Percentiles rank a stretch among this genome's conserved stretches.
phyloP scores from a whole-genome alignment of 2,329 filamentous ascomycete species.

The Cadophora gregata region DNA sequence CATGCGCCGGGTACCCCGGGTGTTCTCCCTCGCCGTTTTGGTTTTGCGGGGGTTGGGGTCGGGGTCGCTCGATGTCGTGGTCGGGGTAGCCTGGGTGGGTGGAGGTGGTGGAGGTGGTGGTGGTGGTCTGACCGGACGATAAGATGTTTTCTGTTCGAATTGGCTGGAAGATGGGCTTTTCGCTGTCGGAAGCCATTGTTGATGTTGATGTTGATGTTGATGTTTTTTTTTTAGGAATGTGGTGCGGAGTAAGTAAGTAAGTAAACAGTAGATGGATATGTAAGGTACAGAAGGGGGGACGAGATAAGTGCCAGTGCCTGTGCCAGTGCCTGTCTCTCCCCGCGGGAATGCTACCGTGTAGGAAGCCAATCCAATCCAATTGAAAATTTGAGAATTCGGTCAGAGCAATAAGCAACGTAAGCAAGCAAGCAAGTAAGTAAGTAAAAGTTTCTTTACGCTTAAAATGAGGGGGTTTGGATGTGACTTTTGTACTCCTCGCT shows the following conservation, averaged over 20 bases:
- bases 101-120: too few relatives aligned
- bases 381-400: neutral
- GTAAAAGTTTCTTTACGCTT: neutral
- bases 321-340: neutral
- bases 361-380: neutral
- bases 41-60: too few relatives aligned
- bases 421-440: too few relatives aligned
- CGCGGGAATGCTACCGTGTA: neutral
- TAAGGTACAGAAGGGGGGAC: neutral
- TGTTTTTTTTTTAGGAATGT: too few relatives aligned
- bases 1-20: constrained; percentile 20
- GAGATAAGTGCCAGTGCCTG: neutral
- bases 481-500: neutral
- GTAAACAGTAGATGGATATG: too few relatives aligned
- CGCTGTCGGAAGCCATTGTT: constrained; percentile 25
- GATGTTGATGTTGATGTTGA: too few relatives aligned
- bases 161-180: constrained; percentile 19
- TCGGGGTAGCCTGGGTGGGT: constrained; percentile 3
- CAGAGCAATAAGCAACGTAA: too few relatives aligned
- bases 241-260: neutral
- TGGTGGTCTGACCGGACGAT: neutral
- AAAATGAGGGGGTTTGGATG: neutral
- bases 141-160: constrained; percentile 28
- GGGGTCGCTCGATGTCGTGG: neutral
- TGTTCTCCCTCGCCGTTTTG: constrained; percentile 8